Evolutionary conservation across 2,329 filamentous ascomycete species (phyloP).

Genomic region (Tolypocladium guangdongense): DNA sequence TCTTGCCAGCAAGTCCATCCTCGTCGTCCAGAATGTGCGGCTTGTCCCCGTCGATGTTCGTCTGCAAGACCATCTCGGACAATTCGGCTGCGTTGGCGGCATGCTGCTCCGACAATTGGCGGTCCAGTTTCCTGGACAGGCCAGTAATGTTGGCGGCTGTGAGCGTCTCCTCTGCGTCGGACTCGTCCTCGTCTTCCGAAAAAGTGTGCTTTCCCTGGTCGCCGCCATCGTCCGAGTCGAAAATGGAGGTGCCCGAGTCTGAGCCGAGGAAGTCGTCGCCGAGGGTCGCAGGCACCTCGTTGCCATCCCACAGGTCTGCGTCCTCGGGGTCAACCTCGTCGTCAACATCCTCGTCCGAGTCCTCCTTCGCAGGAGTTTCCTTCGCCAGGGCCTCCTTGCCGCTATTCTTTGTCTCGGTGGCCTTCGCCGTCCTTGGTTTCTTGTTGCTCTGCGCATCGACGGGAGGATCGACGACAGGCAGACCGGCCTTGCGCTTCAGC

Average conservation of each 20-base stretch:
- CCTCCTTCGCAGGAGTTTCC: slow-evolving; percentile 21
- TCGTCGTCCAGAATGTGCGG: slow-evolving; percentile 55
- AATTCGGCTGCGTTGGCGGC: slow-evolving; percentile 78
- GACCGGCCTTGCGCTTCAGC: slow-evolving; percentile 73
- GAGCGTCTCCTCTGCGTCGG: slow-evolving; percentile 78
- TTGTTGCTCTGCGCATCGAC: slow-evolving; percentile 30
- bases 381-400: slow-evolving; percentile 8
- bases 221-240: slow-evolving; percentile 59
- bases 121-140: slow-evolving; percentile 74
- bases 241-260: slow-evolving; percentile 45
- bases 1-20: slow-evolving; percentile 45
- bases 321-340: slow-evolving; percentile 33
- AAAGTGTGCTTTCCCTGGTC: slow-evolving; percentile 56
- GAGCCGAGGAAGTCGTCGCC: slow-evolving; percentile 51
- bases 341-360: slow-evolving; percentile 23
- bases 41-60: slow-evolving; percentile 76
- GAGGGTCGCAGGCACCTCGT: slow-evolving; percentile 23
- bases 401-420: slow-evolving; percentile 12
- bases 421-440: slow-evolving; percentile 9
- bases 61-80: slow-evolving; percentile 76
- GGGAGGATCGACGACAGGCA: slow-evolving; percentile 51
- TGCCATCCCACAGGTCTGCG: slow-evolving; percentile 28
- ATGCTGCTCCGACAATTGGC: slow-evolving; percentile 63
- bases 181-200: slow-evolving; percentile 88
- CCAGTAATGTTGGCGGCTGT: slow-evolving; percentile 96